phyloP scores from a whole-genome alignment of 352 stramenopile genomes.

The Pythium oligandrum region DNA sequence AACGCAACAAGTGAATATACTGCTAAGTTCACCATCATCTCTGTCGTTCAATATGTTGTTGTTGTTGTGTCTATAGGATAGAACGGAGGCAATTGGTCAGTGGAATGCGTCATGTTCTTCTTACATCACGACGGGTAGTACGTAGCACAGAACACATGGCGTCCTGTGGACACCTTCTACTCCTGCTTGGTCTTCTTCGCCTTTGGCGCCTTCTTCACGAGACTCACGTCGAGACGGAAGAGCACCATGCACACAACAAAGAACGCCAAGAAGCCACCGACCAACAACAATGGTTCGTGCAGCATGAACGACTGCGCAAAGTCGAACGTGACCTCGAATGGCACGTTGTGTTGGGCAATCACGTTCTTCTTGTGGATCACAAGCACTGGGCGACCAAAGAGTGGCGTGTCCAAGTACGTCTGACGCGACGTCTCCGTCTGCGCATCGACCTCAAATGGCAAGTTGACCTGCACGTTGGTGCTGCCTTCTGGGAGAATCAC shows the following conservation, averaged over 20 bases:
- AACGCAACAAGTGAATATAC: conserved; percentile 7
- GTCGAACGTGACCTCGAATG: conserved; percentile 84
- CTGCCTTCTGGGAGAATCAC: conserved; percentile 82
- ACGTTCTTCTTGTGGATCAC: conserved; percentile 84
- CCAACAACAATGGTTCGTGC: conserved; percentile 82
- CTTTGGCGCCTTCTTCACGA: conserved; percentile 27
- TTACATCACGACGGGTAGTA: too few species aligned
- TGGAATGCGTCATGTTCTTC: too few species aligned
- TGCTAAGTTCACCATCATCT: conserved; percentile 3
- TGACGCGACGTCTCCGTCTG: conserved; percentile 55
- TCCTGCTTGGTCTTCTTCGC: conserved; percentile 50
- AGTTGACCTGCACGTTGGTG: conserved; percentile 70
- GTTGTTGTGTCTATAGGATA: background rate
- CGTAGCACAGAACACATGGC: too few species aligned
- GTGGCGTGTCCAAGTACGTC: conserved; percentile 83
- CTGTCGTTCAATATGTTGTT: conserved; percentile 1
- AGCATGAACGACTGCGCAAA: conserved; percentile 79
- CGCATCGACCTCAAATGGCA: conserved; percentile 68
- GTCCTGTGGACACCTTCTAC: conserved; percentile 20
- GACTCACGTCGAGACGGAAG: conserved; percentile 80
- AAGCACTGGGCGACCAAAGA: conserved; percentile 74
- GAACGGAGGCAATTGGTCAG: too few species aligned
- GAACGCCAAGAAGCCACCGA: conserved; percentile 77
- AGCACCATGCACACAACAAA: conserved; percentile 84
- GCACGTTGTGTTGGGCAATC: conserved; percentile 77